These are phyloP conservation scores for Chaetomidium leptoderma DNA, from an alignment of 495 filamentous ascomycete genomes.

Conservation along the genomic window DNA sequence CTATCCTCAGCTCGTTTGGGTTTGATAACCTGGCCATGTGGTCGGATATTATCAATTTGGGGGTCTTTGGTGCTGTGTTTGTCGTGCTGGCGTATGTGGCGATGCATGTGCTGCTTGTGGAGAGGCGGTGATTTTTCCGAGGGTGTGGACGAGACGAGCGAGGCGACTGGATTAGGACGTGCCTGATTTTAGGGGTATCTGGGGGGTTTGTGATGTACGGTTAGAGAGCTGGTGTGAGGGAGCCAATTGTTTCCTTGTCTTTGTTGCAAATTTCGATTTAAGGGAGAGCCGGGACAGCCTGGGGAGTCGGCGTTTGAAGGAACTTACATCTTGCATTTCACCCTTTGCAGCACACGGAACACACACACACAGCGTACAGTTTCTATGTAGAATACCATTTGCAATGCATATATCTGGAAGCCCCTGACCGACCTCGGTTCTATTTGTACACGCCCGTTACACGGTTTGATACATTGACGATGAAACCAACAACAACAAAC, in stretches of 20 bases:
- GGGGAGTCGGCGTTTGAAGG: slow-evolving; percentile 12
- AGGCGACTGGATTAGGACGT: too few species aligned
- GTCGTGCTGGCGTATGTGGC: slow-evolving; percentile 84
- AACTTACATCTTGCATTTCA: background rate
- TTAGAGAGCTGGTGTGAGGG: too few species aligned
- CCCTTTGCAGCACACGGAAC: background rate
- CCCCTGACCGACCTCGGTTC: slow-evolving; percentile 10
- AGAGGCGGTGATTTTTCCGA: slow-evolving; percentile 62
- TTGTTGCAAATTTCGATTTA: background rate
- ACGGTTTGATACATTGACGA: slow-evolving; percentile 16
- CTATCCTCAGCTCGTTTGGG: slow-evolving; percentile 89
- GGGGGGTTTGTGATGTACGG: too few species aligned
- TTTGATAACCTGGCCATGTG: slow-evolving; percentile 82
- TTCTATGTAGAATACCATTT: slow-evolving; percentile 7
- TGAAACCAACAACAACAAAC: background rate
- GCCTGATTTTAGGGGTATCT: too few species aligned
- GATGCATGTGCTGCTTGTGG: slow-evolving; percentile 90
- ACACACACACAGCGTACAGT: background rate
- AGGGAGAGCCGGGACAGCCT: background rate
- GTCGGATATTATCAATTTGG: slow-evolving; percentile 78
- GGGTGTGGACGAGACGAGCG: background rate
- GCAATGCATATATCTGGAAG: slow-evolving; percentile 14
- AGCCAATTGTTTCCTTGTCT: background rate
- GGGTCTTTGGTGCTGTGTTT: slow-evolving; percentile 74
- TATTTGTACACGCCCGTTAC: slow-evolving; percentile 28